These are phyloP conservation scores for Rhodotorula glutinis DNA, from an alignment of 1,284 basidiomycete species.

Conservation along the genomic window DNA sequence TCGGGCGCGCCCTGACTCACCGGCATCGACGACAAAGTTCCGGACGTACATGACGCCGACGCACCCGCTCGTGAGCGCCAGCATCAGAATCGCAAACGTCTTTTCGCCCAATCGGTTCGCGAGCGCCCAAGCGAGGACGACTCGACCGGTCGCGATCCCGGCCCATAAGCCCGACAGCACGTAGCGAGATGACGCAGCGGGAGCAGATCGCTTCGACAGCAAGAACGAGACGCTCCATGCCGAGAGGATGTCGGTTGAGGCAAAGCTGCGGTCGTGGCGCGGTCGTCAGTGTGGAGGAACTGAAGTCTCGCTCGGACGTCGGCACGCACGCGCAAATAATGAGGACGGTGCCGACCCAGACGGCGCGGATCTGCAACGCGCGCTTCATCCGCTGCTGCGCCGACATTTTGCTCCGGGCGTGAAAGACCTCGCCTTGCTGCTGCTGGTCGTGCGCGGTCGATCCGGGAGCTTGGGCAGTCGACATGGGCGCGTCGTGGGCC, in stretches of 20 bases:
- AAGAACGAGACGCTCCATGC: slow-evolving; percentile 37
- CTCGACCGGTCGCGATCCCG: slow-evolving; percentile 33
- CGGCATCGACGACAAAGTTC: slow-evolving; percentile 23
- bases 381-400: slow-evolving; percentile 29
- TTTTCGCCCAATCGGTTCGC: slow-evolving; percentile 24
- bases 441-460: neutral
- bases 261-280: slow-evolving; percentile 17
- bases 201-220: slow-evolving; percentile 11
- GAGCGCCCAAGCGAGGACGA: slow-evolving; percentile 23
- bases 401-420: slow-evolving; percentile 24
- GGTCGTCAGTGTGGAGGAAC: too few relatives aligned
- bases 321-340: slow-evolving; percentile 28
- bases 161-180: slow-evolving; percentile 29
- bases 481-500: slow-evolving; percentile 10
- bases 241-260: slow-evolving; percentile 26
- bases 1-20: neutral
- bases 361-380: slow-evolving; percentile 18
- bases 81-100: slow-evolving; percentile 28
- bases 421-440: slow-evolving; percentile 27
- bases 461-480: slow-evolving; percentile 4
- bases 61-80: slow-evolving; percentile 9
- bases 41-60: slow-evolving; percentile 28
- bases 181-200: slow-evolving; percentile 32
- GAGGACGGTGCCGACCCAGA: slow-evolving; percentile 32
- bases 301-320: too few relatives aligned